phyloP scores from a whole-genome alignment of 345 rosid species.

The Eucalyptus regnans region DNA sequence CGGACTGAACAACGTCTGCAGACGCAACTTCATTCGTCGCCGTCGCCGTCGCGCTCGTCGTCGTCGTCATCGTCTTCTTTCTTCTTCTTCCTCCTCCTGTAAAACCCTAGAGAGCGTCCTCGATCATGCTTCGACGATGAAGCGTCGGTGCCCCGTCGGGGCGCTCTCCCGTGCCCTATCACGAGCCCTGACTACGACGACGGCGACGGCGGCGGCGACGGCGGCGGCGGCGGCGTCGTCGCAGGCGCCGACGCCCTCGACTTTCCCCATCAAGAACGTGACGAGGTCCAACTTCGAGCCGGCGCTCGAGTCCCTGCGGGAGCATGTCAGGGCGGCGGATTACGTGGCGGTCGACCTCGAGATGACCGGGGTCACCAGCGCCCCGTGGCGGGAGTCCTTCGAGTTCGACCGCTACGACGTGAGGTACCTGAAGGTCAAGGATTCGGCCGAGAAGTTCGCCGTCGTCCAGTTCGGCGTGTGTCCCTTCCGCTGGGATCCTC shows the following conservation, averaged over 20 bases:
- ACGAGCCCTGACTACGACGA: neutral
- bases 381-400: conserved; percentile 86
- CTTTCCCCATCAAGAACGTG: conserved; percentile 75
- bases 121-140: neutral
- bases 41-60: neutral
- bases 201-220: neutral
- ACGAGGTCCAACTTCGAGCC: conserved; percentile 71
- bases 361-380: conserved; percentile 84
- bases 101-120: neutral
- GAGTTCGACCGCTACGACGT: conserved; percentile 77
- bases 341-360: conserved; percentile 92
- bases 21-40: neutral
- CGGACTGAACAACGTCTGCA: neutral
- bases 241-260: conserved; percentile 4
- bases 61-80: neutral
- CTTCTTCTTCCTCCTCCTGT: neutral
- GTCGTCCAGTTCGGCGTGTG: conserved; percentile 93
- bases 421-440: conserved; percentile 77
- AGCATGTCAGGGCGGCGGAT: conserved; percentile 61
- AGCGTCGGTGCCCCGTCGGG: neutral
- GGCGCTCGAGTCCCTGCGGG: conserved; percentile 36
- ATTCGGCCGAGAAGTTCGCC: conserved; percentile 94
- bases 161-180: neutral
- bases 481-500: conserved; percentile 86
- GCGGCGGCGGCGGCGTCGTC: neutral